phyloP scores from a whole-genome alignment of 768 basidiomycete genomes.

The Calocera viscosa region DNA sequence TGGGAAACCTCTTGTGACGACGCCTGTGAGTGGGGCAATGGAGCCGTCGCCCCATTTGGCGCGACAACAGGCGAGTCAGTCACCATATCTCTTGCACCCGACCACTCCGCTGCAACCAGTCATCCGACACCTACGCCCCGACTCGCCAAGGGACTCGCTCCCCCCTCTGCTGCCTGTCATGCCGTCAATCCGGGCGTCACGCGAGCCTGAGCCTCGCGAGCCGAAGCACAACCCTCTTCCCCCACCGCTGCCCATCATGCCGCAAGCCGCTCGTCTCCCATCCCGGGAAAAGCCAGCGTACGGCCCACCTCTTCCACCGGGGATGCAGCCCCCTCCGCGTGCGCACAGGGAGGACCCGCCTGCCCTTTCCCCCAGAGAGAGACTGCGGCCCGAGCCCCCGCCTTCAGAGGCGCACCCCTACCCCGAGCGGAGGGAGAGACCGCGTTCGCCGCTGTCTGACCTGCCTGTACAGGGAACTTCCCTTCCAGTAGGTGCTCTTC shows the following conservation, averaged over 20 bases:
- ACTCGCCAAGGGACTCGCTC: background rate
- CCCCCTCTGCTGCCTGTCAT: background rate
- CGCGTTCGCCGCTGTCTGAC: background rate
- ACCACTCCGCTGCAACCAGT: background rate
- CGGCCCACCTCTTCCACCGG: background rate
- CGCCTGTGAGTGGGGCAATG: background rate
- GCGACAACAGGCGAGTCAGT: background rate
- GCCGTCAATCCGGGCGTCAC: background rate
- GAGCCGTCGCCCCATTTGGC: background rate
- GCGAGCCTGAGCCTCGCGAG: background rate
- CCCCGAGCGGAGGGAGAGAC: background rate
- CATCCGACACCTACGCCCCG: background rate
- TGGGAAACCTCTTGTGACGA: background rate
- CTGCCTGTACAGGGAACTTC: background rate
- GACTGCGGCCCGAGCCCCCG: background rate
- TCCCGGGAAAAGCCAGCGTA: background rate
- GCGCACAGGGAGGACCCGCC: background rate
- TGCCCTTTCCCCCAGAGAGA: background rate
- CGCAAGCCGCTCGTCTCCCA: background rate
- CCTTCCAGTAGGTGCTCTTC: background rate
- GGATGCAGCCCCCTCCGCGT: background rate
- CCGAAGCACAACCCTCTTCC: background rate
- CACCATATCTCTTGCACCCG: background rate
- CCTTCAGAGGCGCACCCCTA: background rate
- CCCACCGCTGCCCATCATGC: background rate